Conservation (phyloP, 257 asterid species). For the Lycium barbarum region DNA sequence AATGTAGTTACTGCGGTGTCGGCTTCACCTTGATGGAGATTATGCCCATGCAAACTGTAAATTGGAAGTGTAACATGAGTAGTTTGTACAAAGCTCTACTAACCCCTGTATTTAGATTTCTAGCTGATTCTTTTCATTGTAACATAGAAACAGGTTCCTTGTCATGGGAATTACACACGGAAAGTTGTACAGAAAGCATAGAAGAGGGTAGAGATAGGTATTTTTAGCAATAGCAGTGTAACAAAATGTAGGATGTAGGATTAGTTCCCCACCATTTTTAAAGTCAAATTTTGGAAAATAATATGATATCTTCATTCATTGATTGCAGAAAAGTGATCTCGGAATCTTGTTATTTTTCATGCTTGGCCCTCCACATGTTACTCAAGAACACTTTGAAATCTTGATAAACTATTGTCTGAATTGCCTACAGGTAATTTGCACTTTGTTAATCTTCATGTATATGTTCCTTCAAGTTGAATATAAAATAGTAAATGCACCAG, state of each 20-base stretch:
- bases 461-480: neutral
- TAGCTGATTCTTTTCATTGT: conserved; percentile 28
- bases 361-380: neutral
- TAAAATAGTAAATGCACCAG: no score
- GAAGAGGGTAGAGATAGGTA: conserved; percentile 24
- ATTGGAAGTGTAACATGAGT: conserved; percentile 16
- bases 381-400: neutral
- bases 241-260: neutral
- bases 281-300: neutral
- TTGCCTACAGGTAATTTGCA: neutral
- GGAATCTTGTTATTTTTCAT: neutral
- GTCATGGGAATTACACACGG: neutral
- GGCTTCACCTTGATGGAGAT: neutral
- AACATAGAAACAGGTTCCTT: conserved; percentile 23
- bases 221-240: conserved; percentile 18
- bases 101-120: conserved; percentile 17
- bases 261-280: neutral
- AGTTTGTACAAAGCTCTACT: conserved; percentile 27
- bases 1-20: neutral
- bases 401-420: neutral
- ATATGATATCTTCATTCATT: conserved; percentile 26
- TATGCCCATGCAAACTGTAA: conserved; percentile 28
- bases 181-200: conserved; percentile 25
- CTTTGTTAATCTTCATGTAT: neutral
- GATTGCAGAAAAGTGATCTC: neutral